Base-by-base conservation (phyloP, 2,329 filamentous ascomycete species). In the Emergomyces orientalis region DNA sequence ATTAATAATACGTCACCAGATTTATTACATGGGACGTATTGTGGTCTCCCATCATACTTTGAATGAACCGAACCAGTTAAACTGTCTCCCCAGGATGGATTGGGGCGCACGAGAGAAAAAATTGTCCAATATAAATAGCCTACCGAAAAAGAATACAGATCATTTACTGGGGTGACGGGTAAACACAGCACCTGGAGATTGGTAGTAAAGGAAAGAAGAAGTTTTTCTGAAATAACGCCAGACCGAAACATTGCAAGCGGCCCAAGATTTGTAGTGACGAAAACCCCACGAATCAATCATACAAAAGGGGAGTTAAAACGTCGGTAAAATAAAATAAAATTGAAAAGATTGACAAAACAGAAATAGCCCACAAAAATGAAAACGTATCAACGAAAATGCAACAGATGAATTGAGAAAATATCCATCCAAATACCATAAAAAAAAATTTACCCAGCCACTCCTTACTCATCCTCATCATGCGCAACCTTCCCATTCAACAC, bases 401-500 rank as follows among this genome's bases (percentile, higher is more conserved):
- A n/a, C n/a, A n/a, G n/a, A n/a, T n/a, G n/a, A n/a, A n/a, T n/a
- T n/a, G n/a, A n/a, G n/a, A n/a, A n/a, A n/a, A n/a, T n/a, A n/a
- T n/a, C n/a, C n/a, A n/a, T n/a, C n/a, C n/a, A n/a, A n/a, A n/a
- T n/a, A 37, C 2, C 34, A 37, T 37, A 37, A 37, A 37, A 37
- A 37, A 32, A 7, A 32, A 19, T 27, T 19, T 13, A 34, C 51
- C 32, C 30, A 30, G 17, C 22, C 22, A 22, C 37, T 22, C 55
- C 51, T 54, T 27, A 61, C 27, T 61, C 59, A 54, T 61, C 60
- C 47, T 37, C 34, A 34, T 77, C 73, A 55, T 69, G 62, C 14
- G 66, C 68, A 69, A 71, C 67, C 64, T 75, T 74, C 52, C 79
- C 79, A 63, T 75, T 78, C 70, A 84, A 69, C 63, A 84, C 76